phyloP scores from a whole-genome alignment of 768 basidiomycete species.

The Russula abietina region DNA sequence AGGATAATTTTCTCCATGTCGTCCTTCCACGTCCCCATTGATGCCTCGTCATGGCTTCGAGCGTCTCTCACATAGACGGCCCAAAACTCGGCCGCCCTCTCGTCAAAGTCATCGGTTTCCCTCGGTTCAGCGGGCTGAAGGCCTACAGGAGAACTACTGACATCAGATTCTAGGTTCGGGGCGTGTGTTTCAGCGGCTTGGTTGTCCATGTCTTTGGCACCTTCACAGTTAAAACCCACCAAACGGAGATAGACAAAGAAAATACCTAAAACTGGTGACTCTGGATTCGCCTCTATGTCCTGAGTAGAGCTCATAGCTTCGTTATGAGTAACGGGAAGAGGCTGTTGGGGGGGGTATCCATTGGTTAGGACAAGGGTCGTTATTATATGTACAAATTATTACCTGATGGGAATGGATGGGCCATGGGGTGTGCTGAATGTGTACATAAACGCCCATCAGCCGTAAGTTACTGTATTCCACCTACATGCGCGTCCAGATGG shows the following conservation, averaged over 20 bases:
- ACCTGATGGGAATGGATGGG: too few relatives aligned
- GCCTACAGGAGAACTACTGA: not conserved
- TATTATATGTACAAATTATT: not conserved
- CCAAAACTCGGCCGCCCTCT: conserved; percentile 38
- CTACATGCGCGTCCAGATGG: too few relatives aligned
- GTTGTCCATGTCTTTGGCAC: not conserved
- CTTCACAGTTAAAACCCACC: not conserved
- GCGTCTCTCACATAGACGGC: conserved; percentile 35
- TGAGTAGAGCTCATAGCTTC: not conserved
- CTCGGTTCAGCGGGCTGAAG: not conserved
- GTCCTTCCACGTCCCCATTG: conserved; percentile 36
- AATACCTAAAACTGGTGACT: not conserved
- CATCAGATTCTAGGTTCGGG: not conserved
- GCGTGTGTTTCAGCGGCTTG: not conserved
- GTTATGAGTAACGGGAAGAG: not conserved
- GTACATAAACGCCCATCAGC: too few relatives aligned
- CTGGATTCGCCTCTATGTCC: not conserved
- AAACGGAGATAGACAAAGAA: not conserved
- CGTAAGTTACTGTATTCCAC: too few relatives aligned
- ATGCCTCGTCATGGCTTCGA: conserved; percentile 31
- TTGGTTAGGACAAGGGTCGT: too few relatives aligned
- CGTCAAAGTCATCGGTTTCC: conserved; percentile 28
- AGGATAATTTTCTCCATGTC: conserved; percentile 40
- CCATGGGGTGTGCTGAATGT: too few relatives aligned
- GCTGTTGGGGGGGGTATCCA: not conserved